Evolutionary conservation across 1,284 basidiomycete species (phyloP), one percentile per base, ranked within the genome.

Genomic region (Cystobasidium slooffiae): DNA sequence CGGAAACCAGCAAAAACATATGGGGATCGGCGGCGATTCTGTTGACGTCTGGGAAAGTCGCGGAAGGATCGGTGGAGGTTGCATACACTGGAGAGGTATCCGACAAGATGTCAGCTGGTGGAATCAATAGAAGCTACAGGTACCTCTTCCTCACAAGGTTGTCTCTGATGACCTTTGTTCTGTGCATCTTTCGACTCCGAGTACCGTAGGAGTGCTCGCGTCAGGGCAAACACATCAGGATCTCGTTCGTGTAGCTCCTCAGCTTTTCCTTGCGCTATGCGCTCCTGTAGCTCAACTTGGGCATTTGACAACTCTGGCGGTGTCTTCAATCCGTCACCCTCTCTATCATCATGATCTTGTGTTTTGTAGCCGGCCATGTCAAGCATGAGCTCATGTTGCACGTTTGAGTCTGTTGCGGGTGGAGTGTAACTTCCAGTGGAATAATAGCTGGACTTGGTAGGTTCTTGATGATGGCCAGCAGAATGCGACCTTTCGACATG

Each of bases 351-450:
- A 22, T 56, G 56, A 24, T 74, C 56, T 55, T 77, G 69, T 47
- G 79, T 72, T 67, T 82, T 82, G 79, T 85, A 86, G 0, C 85
- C 85, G 9, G 81, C 82, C 81, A 84, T 83, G 78, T 83, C 82
- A 75, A 86, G 75, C 24, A 84, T 83, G 84, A 84, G 80, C 87
- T 92, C 64, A 22, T 66, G 64, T n/a, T 66, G 64, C 8, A 66
- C 64, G 16, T 20, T 37, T 31, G 51, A 43, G 0, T 66, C 49
- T 47, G 46, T 47, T n/a, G 64, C 44, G 1, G 64, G 51, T 31
- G 47, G 64, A 6, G 64, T 53, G 31, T 41, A 66, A 31, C 10
- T 66, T 41, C 44, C 64, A 20, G 64, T 43, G 10, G 64, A 66
- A 7, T 41, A 51, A 49, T 66, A 66, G 51, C 64, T 66, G n/a